Percentiles rank a stretch among this genome's conserved stretches.
Conservation (phyloP, 2,329 filamentous ascomycete species). For the Trichoderma citrinoviride region DNA sequence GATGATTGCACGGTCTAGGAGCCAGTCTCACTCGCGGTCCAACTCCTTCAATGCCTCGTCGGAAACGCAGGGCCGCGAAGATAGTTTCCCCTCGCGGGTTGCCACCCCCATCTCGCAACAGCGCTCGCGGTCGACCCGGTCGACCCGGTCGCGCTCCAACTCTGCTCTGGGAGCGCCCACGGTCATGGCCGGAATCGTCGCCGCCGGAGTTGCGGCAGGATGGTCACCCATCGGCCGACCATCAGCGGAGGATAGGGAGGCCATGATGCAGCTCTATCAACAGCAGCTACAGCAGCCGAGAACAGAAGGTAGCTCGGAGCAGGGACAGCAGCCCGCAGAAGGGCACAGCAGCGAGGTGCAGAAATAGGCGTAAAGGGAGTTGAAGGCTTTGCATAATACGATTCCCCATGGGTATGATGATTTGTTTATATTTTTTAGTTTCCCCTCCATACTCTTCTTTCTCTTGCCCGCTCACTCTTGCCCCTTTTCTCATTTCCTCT, state of each 20-base stretch:
- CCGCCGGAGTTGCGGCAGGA: slow-evolving; percentile 70
- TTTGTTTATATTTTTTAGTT: slow-evolving; percentile 18
- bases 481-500: slow-evolving; percentile 2
- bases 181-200: slow-evolving; percentile 81
- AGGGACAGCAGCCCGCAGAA: slow-evolving; percentile 16
- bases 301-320: slow-evolving; percentile 24
- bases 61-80: slow-evolving; percentile 60
- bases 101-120: slow-evolving; percentile 60
- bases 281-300: slow-evolving; percentile 1
- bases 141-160: slow-evolving; percentile 63
- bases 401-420: slow-evolving; percentile 19
- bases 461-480: slow-evolving; percentile 11
- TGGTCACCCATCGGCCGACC: slow-evolving; percentile 68
- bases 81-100: slow-evolving; percentile 49
- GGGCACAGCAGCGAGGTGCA: slow-evolving; percentile 28
- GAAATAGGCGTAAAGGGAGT: slow-evolving; percentile 29
- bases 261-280: slow-evolving; percentile 17
- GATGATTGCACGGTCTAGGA: slow-evolving; percentile 59
- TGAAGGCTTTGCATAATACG: slow-evolving; percentile 24
- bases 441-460: slow-evolving; percentile 4
- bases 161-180: slow-evolving; percentile 72
- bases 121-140: slow-evolving; percentile 66
- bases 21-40: slow-evolving; percentile 61
- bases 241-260: slow-evolving; percentile 30
- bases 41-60: slow-evolving; percentile 57